Conservation (phyloP, 306 rosid genomes). For the Dryas alaskensis region DNA sequence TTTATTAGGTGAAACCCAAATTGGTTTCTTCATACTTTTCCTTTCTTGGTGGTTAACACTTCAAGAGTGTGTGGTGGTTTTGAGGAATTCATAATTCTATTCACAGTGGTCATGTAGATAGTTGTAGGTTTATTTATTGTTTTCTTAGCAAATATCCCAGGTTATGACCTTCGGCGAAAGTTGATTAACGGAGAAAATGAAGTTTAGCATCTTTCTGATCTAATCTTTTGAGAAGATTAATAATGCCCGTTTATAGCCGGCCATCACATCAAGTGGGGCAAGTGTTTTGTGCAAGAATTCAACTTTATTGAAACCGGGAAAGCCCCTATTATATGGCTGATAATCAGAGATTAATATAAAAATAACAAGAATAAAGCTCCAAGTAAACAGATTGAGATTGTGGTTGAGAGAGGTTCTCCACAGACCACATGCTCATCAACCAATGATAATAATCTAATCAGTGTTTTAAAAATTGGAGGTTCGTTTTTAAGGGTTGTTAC, state of each 20-base stretch:
- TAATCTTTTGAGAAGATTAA: background rate
- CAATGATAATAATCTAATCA: conserved; percentile 34
- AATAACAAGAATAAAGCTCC: conserved; percentile 19
- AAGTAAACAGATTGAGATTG: conserved; percentile 47
- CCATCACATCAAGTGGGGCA: conserved; percentile 25
- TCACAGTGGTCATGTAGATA: background rate
- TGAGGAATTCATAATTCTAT: too few relatives aligned
- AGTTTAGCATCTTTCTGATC: background rate
- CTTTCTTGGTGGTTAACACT: background rate
- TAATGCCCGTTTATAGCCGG: conserved; percentile 26
- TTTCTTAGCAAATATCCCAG: conserved; percentile 23
- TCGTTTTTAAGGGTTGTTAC: background rate
- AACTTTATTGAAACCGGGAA: conserved; percentile 23
- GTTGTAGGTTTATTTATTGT: conserved; percentile 13
- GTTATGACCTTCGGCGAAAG: background rate
- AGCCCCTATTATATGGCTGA: background rate
- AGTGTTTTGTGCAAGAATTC: conserved; percentile 3
- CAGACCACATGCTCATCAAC: conserved; percentile 28
- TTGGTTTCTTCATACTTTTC: background rate
- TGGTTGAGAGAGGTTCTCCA: conserved; percentile 50
- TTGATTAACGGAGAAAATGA: background rate
- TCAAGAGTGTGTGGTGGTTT: background rate
- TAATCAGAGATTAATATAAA: conserved; percentile 5
- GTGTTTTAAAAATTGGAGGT: conserved; percentile 10
- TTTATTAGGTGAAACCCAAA: background rate